These are phyloP conservation scores for Inga oerstediana DNA, from an alignment of 306 rosid species.

Conservation along the genomic window DNA sequence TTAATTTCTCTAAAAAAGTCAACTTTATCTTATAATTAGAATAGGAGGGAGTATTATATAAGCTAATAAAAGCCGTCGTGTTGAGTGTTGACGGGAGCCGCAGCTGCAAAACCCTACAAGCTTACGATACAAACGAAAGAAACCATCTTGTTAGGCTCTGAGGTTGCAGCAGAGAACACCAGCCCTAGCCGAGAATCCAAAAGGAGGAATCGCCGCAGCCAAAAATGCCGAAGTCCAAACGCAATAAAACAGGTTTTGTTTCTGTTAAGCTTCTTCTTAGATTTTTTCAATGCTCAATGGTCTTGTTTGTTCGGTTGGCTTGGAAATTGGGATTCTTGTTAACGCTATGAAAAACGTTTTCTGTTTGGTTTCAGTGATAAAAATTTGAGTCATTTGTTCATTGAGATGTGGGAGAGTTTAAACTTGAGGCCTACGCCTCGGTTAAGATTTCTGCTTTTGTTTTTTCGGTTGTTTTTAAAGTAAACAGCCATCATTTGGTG, in stretches of 20 bases:
- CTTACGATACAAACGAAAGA: not conserved
- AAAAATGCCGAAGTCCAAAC: conserved; percentile 12
- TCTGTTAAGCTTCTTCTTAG: not conserved
- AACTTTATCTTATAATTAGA: no score
- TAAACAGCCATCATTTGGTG: not conserved
- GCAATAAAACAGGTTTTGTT: conserved; percentile 7
- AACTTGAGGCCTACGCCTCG: not conserved
- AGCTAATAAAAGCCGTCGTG: not conserved
- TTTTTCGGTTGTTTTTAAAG: not conserved
- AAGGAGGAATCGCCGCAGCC: not conserved
- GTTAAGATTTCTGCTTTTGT: not conserved
- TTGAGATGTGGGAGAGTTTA: not conserved
- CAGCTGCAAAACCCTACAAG: conserved; percentile 5
- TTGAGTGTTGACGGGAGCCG: not conserved
- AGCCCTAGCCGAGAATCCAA: not conserved
- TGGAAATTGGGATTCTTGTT: not conserved
- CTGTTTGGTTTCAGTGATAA: not conserved
- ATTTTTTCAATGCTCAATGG: not conserved
- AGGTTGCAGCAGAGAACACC: not conserved
- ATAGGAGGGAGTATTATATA: no score
- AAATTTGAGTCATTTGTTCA: not conserved
- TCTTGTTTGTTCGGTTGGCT: not conserved
- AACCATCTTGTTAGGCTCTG: not conserved
- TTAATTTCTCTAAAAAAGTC: no score
- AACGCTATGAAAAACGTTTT: not conserved